Evolutionary conservation across 805 yeast species (phyloP).

Genomic region (Kurtzmaniella cleridarum): DNA sequence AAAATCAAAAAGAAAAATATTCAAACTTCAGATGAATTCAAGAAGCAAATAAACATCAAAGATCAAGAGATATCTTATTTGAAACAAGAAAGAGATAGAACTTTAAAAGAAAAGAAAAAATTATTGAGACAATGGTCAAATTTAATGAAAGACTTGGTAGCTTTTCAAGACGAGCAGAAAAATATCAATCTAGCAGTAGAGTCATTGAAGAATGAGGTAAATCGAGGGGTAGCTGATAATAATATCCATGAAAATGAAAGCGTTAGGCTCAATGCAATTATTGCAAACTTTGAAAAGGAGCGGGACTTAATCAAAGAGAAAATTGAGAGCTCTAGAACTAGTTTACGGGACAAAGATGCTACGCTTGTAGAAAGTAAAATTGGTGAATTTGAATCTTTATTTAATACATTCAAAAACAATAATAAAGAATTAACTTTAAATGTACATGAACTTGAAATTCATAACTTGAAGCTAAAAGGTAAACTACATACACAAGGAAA

Average conservation of each 20-base stretch:
- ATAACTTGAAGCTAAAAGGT: not conserved
- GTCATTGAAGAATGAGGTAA: not conserved
- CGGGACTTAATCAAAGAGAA: not conserved
- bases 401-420: not conserved
- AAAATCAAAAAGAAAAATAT: not conserved
- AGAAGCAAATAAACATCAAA: conserved; percentile 1
- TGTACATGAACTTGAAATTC: not conserved
- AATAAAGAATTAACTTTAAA: conserved; percentile 1
- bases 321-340: not conserved
- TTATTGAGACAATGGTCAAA: conserved; percentile 1
- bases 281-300: not conserved
- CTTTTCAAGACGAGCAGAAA: conserved; percentile 1
- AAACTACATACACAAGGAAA: too few species aligned
- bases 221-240: not conserved
- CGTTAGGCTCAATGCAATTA: not conserved
- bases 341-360: not conserved
- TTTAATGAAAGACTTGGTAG: not conserved
- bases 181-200: not conserved
- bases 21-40: conserved; percentile 2
- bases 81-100: conserved; percentile 1
- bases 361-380: too few species aligned
- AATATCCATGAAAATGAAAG: not conserved
- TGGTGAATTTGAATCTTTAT: not conserved
- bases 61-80: not conserved
- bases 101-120: not conserved